These are phyloP conservation scores for Coemansia sp. DNA, from an alignment of 192 early-diverging fungal genomes.

Conservation along the genomic window DNA sequence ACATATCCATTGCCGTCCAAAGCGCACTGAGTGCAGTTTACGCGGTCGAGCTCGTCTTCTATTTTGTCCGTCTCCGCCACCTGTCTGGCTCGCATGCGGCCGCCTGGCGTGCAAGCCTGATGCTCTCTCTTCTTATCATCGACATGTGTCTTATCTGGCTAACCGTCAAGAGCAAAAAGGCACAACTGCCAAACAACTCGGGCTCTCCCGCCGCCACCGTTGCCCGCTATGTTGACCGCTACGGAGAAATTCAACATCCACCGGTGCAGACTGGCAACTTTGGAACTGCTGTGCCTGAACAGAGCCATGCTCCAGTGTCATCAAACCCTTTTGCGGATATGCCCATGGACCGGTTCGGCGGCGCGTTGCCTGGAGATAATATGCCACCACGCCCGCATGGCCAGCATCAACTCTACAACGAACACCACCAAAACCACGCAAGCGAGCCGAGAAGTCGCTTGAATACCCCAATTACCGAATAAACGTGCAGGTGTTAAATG, in stretches of 20 bases:
- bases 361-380: conserved; percentile 1
- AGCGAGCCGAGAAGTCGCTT: conserved; percentile 24
- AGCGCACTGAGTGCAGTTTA: conserved; percentile 35
- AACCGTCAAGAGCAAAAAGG: conserved; percentile 35
- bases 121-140: conserved; percentile 40
- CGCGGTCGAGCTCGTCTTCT: conserved; percentile 36
- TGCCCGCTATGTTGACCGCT: background rate
- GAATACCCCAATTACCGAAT: conserved; percentile 44
- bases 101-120: conserved; percentile 44
- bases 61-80: conserved; percentile 43
- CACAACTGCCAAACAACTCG: background rate
- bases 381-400: background rate
- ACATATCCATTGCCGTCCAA: conserved; percentile 50
- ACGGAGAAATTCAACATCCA: background rate
- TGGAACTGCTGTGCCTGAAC: background rate
- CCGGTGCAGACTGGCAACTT: background rate
- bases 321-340: conserved; percentile 7
- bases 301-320: background rate
- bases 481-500: background rate
- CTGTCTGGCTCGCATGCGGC: conserved; percentile 34
- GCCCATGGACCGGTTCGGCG: conserved; percentile 6
- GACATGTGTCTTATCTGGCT: conserved; percentile 50
- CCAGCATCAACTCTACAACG: conserved; percentile 12
- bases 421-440: background rate
- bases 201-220: background rate